Base-by-base conservation (phyloP, 2,329 filamentous ascomycete species). In the Phialophora macrospora region DNA sequence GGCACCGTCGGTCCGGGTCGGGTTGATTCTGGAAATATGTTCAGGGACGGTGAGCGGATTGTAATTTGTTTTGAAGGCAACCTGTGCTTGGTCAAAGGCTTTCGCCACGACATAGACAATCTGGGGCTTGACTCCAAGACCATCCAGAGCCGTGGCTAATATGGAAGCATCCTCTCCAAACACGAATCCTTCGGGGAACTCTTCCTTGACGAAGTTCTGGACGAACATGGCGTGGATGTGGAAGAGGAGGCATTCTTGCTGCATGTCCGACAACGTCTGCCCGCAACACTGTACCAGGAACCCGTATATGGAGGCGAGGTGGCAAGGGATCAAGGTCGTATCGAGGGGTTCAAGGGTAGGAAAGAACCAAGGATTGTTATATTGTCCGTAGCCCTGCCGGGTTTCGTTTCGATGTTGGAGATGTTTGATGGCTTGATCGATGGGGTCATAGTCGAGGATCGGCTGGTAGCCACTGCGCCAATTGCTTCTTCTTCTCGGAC, bases 171-270 rank as follows among this genome's bases (percentile, higher is more conserved):
- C 68, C 30, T 68, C 66, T 11, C 63, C 65, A 32, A 72, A 67
- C 22, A 70, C 64, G 54, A 68, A 72, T 20, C 70, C 70, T 59
- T 69, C 66, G 5, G 66, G 68, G 49, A 56, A 72, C 46, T 70
- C 68, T 52, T 69, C 68, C 7, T 48, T 49, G 28, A 72, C 32
- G 34, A 72, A 70, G 32, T 65, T 69, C 60, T 70, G 68, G n/a
- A 64, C 55, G 59, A 71, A 71, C 20, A 65, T 57, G 30, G 63
- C 65, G 17, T 72, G 66, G 46, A 72, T 63, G 41, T 72, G 66
- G 22, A 61, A 22, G 48, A 63, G 68, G 34, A 70, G 58, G 51
- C 56, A 55, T 38, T 63, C 56, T 62, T 60, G 51, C 61, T 64
- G 57, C 17, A 62, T 24, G 14, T 55, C n/a, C 20, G 63, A 55